phyloP scores from a whole-genome alignment of 129 eudicot genomes.

The Calendula officinalis region DNA sequence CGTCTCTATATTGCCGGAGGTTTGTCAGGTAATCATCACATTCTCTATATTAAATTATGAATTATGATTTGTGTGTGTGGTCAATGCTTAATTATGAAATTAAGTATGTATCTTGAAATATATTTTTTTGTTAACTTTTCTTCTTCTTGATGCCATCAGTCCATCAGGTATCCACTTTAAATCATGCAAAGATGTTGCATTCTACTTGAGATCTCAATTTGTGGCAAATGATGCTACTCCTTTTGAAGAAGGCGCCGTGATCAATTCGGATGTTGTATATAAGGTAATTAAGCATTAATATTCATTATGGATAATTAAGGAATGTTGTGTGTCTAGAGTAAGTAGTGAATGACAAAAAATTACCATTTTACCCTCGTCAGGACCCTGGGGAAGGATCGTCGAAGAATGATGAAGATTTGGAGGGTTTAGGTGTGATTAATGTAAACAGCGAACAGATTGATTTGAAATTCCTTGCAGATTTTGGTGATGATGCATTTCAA shows the following conservation, averaged over 20 bases:
- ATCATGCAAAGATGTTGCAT: constrained; percentile 31
- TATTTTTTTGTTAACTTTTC: not conserved
- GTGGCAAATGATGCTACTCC: constrained; percentile 5
- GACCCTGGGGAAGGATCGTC: not conserved
- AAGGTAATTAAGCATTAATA: no score
- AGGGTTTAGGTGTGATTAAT: constrained; percentile 18
- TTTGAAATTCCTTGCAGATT: constrained; percentile 13
- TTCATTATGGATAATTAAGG: no score
- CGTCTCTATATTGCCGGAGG: constrained; percentile 3
- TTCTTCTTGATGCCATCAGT: constrained; percentile 22
- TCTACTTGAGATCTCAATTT: constrained; percentile 13
- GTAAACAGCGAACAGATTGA: constrained; percentile 22
- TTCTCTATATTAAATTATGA: not conserved
- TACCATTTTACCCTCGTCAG: not conserved
- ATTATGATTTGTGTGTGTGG: no score
- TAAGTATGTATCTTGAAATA: not conserved
- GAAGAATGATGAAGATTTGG: not conserved
- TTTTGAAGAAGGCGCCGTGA: not conserved
- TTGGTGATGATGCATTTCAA: constrained; percentile 10
- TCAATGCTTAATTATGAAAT: no score
- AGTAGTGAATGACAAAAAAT: no score
- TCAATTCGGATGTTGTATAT: not conserved
- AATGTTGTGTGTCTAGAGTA: no score
- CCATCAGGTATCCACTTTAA: constrained; percentile 3
- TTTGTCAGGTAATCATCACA: not conserved